Base-by-base conservation (phyloP, 805 yeast genomes). In the Candida manassasensis region DNA sequence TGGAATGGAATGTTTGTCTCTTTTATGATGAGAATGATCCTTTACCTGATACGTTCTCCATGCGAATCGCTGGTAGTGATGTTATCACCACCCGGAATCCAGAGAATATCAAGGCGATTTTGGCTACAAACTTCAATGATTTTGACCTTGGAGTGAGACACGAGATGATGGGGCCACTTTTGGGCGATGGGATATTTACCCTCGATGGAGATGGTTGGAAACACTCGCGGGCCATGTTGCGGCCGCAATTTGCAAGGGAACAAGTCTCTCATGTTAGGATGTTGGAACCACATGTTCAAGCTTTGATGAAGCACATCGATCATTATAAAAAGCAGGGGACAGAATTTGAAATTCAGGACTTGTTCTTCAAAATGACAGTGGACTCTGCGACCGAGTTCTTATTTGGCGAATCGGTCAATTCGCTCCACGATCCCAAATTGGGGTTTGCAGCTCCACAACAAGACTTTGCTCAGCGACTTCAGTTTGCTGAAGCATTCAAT, bases 351-450 rank as follows among this genome's bases (percentile, higher is more conserved):
- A 35, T 61, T 22, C 67, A 61, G 40, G 59, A 57, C 12, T 50
- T 53, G 22, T 59, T 62, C 42, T 59, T 53, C 43, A 49, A 45
- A 32, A 51, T 63, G 15, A 64, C 71, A 10, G 52, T 66, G 37
- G 71, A 66, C 43, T 55, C 67, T 18, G 59, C 70, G 6, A 53
- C 68, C 13, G 70, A 66, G 45, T 63, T 66, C 43, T 53, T 66
- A 35, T 62, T 66, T 48, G 71, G 71, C 16, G 65, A 60, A 42
- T 52, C 63, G 6, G 55, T 53, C 31, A 55, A 53, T 26, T 46
- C 58, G 12, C 52, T 62, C 22, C 42, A 42, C 22, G 63, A 58
- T 37, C 49, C 32, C 7, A 22, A 42, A 12, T 46, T 50, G 35
- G 54, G 53, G 11, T 27, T 26, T 21, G 29, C 21, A 21, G 32